Evolutionary conservation across 441 rosid species (phyloP).

Genomic region (Isatis lusitanica): DNA sequence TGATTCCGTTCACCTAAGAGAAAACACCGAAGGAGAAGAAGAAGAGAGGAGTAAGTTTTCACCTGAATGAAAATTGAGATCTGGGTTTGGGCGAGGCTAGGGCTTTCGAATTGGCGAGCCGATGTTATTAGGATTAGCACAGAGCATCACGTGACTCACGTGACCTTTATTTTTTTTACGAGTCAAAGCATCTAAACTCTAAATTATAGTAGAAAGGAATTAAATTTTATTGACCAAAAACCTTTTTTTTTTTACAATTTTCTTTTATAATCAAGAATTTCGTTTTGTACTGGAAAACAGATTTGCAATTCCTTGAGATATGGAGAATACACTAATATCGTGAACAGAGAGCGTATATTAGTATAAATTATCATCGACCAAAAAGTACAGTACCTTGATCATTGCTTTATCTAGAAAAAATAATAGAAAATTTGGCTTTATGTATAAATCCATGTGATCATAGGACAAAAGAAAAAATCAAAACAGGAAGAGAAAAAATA

Average conservation of each 20-base stretch:
- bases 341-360: neutral
- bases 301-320: neutral
- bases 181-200: too few relatives aligned
- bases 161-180: neutral
- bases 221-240: too few relatives aligned
- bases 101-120: slow-evolving; percentile 24
- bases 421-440: neutral
- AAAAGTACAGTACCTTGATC: neutral
- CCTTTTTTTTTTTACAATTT: too few relatives aligned
- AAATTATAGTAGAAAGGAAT: too few relatives aligned
- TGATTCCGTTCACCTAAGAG: slow-evolving; percentile 1
- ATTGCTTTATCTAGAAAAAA: neutral
- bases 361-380: neutral
- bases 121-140: neutral
- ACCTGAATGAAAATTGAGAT: slow-evolving; percentile 27
- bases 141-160: slow-evolving; percentile 21
- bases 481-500: neutral
- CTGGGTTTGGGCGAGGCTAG: slow-evolving; percentile 23
- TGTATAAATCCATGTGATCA: neutral
- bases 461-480: neutral
- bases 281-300: neutral
- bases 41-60: slow-evolving; percentile 2
- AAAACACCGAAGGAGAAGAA: neutral
- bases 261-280: too few relatives aligned
- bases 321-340: neutral